Conservation (phyloP, 805 yeast genomes). For the Candida endomychidarum region DNA sequence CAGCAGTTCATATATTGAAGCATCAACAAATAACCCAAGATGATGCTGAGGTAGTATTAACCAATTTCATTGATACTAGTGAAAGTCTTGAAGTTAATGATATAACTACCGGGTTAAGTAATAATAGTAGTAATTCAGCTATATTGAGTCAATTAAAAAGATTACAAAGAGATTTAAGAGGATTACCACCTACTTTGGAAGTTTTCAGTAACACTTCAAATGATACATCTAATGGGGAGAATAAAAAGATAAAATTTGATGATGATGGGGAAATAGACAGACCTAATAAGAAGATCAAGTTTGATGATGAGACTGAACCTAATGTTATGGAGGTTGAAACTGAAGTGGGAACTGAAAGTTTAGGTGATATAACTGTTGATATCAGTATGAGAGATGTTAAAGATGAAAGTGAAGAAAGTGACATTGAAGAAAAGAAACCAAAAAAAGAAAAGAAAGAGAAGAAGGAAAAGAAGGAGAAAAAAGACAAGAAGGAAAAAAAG, state of each 20-base stretch:
- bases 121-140: constrained; percentile 33
- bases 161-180: constrained; percentile 75
- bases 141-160: constrained; percentile 64
- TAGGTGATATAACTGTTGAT: constrained; percentile 4
- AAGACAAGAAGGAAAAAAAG: constrained; percentile 19
- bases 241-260: constrained; percentile 28
- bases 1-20: constrained; percentile 34
- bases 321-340: constrained; percentile 16
- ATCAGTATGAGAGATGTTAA: constrained; percentile 13
- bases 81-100: constrained; percentile 31
- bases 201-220: neutral
- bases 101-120: constrained; percentile 33
- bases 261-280: constrained; percentile 21
- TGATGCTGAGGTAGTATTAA: constrained; percentile 47
- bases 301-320: constrained; percentile 26
- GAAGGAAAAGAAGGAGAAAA: constrained; percentile 26
- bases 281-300: constrained; percentile 25
- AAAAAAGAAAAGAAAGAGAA: constrained; percentile 23
- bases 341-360: constrained; percentile 8
- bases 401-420: constrained; percentile 7
- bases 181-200: constrained; percentile 61
- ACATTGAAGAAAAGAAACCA: constrained; percentile 21
- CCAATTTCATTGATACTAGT: constrained; percentile 42
- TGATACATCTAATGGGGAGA: constrained; percentile 11
- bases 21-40: constrained; percentile 31